Base-by-base conservation (phyloP, 495 filamentous ascomycete species). In the Tuber brumale region DNA sequence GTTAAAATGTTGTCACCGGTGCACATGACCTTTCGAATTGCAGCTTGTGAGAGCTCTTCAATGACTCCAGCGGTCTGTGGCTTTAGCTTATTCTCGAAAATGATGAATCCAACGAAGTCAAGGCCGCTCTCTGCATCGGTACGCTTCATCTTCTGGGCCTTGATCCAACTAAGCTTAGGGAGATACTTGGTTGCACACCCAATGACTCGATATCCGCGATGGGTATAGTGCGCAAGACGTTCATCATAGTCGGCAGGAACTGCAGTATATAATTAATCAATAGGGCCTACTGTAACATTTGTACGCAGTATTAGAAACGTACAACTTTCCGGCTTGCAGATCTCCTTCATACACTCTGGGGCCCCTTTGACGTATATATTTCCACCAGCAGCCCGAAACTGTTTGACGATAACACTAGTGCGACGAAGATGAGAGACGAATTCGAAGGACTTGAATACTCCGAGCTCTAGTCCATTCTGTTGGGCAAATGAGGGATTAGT, bases 61-160 rank as follows among this genome's bases (percentile, higher is more conserved):
- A 99, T 90, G 43, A 96, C 91, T 4, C 86, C 85, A 5, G 91
- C 85, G 8, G 94, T 97, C 46, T 88, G 91, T 31, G 91, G 89
- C 84, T 99, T 99, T 77, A 99, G 84, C 85, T 98, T 99, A 82
- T 99, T 99, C 84, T 99, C 95, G 82, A 99, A 99, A 45, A 99
- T 91, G 80, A 98, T 98, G 83, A 99, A 98, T 27, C 95, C 96
- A 69, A 95, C 85, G 78, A 99, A 97, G 27, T 92, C 89, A 6
- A 99, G 87, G 75, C 90, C 86, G 3, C 88, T 90, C 83, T 99
- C 96, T 27, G 92, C 94, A 66, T 97, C 91, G 19, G 88, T 84
- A 19, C 96, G 91, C 74, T 90, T 92, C 90, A 98, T 93, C 85
- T 95, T 97, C 82, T 97, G 94, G 19, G 93, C 91, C 83, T 94